Conservation (phyloP, 345 rosid genomes). For the Brassica rapa region DNA sequence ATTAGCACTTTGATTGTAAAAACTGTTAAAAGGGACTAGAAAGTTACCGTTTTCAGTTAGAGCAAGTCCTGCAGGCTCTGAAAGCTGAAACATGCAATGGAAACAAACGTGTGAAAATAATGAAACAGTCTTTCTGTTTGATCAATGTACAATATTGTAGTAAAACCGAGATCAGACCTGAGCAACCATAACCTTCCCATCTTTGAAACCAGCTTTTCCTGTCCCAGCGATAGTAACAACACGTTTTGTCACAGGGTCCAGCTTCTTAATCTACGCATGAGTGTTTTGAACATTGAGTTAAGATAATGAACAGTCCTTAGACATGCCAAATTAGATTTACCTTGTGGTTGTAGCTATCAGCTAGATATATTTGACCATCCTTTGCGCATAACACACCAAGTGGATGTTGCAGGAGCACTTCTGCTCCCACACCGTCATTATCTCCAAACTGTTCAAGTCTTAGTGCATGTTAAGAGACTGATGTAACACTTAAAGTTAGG, state of each 20-base stretch:
- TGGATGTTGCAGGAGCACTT: conserved; percentile 94
- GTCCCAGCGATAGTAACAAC: conserved; percentile 84
- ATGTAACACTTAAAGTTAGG: too few species aligned
- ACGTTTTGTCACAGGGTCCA: conserved; percentile 72
- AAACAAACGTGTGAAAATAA: neutral
- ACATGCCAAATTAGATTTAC: conserved; percentile 33
- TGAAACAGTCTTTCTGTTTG: neutral
- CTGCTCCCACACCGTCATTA: conserved; percentile 84
- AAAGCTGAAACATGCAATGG: conserved; percentile 59
- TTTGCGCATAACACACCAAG: conserved; percentile 74
- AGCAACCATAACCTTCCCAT: conserved; percentile 66
- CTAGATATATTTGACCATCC: conserved; percentile 72
- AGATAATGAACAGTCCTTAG: neutral
- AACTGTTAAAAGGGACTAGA: neutral
- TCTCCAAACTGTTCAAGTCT: conserved; percentile 75
- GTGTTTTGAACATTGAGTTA: neutral
- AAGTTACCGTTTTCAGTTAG: conserved; percentile 70
- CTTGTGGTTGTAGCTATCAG: conserved; percentile 98
- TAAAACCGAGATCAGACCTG: conserved; percentile 53
- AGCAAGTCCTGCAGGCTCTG: conserved; percentile 88
- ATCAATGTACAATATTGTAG: conserved; percentile 9
- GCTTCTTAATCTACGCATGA: conserved; percentile 68
- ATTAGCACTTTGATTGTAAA: neutral
- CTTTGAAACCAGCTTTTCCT: conserved; percentile 93
- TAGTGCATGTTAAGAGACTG: conserved; percentile 21